phyloP scores from a whole-genome alignment of 1,284 basidiomycete species.

The Ustilago crameri region DNA sequence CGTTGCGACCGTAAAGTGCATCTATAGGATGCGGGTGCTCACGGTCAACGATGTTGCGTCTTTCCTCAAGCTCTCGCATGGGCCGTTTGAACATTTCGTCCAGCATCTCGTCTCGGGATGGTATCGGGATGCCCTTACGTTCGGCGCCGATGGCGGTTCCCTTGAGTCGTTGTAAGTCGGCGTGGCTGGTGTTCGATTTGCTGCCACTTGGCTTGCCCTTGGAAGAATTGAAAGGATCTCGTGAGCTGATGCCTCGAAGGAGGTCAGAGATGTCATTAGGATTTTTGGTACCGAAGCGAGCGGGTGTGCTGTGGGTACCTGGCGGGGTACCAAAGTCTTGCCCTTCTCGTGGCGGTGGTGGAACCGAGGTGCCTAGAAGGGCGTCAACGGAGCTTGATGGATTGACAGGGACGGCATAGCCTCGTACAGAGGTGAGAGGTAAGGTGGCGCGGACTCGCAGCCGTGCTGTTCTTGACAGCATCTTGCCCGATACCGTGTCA shows the following conservation, averaged over 20 bases:
- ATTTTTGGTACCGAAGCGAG: constrained; percentile 37
- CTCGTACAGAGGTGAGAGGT: background rate
- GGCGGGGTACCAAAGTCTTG: constrained; percentile 12
- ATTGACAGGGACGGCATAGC: constrained; percentile 57
- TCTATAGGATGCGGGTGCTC: constrained; percentile 59
- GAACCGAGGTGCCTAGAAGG: constrained; percentile 53
- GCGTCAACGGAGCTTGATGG: constrained; percentile 57
- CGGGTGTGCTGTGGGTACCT: constrained; percentile 22
- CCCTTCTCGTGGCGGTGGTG: constrained; percentile 48
- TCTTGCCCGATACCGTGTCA: background rate
- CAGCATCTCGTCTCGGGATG: constrained; percentile 48
- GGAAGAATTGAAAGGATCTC: constrained; percentile 13
- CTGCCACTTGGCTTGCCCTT: constrained; percentile 4
- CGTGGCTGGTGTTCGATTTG: constrained; percentile 8
- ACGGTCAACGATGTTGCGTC: constrained; percentile 35
- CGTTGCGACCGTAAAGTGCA: constrained; percentile 54
- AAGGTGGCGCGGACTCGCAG: constrained; percentile 12
- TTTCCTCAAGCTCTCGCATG: constrained; percentile 38
- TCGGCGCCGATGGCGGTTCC: constrained; percentile 44
- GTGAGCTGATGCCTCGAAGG: constrained; percentile 27
- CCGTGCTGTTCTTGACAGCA: constrained; percentile 33
- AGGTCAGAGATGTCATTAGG: constrained; percentile 55
- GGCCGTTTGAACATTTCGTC: constrained; percentile 52
- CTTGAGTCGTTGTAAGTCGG: constrained; percentile 47
- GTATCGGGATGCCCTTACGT: constrained; percentile 41